A percentile compares a stretch with the other conserved stretches of the same genome.
Conservation (phyloP, 768 basidiomycete species). For the Lactarius trivialis region DNA sequence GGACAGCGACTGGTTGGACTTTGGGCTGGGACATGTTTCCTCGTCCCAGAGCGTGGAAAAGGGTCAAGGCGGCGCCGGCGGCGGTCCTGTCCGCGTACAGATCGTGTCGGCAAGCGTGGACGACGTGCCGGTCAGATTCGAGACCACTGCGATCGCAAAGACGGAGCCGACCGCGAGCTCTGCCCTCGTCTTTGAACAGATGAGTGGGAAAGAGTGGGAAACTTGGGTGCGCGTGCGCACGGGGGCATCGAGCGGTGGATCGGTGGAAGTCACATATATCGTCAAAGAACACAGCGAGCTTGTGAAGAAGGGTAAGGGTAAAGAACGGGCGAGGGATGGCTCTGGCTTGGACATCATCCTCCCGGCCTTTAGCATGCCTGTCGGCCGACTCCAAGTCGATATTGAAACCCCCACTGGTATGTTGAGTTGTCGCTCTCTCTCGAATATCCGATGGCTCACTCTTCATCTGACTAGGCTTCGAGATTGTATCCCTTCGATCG, state of each 20-base stretch:
- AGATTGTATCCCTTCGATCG: conserved; percentile 40
- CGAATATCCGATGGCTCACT: neutral
- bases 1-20: conserved; percentile 72
- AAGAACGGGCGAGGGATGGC: conserved; percentile 27
- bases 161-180: conserved; percentile 30
- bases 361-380: conserved; percentile 66
- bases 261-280: conserved; percentile 59
- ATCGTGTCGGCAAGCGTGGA: conserved; percentile 57
- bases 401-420: conserved; percentile 50
- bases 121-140: conserved; percentile 56
- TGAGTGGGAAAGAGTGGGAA: conserved; percentile 52
- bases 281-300: conserved; percentile 34
- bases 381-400: conserved; percentile 58
- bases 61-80: conserved; percentile 14
- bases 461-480: conserved; percentile 33
- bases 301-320: conserved; percentile 32
- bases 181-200: conserved; percentile 44
- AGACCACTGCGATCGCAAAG: conserved; percentile 41
- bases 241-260: conserved; percentile 45
- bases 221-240: conserved; percentile 59
- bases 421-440: conserved; percentile 20
- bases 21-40: conserved; percentile 52
- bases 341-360: conserved; percentile 43
- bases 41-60: conserved; percentile 23
- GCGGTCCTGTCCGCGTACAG: conserved; percentile 40